Evolutionary conservation across 1,139 yeast genomes (phyloP).

Genomic region (Suhomyces coccinellae): DNA sequence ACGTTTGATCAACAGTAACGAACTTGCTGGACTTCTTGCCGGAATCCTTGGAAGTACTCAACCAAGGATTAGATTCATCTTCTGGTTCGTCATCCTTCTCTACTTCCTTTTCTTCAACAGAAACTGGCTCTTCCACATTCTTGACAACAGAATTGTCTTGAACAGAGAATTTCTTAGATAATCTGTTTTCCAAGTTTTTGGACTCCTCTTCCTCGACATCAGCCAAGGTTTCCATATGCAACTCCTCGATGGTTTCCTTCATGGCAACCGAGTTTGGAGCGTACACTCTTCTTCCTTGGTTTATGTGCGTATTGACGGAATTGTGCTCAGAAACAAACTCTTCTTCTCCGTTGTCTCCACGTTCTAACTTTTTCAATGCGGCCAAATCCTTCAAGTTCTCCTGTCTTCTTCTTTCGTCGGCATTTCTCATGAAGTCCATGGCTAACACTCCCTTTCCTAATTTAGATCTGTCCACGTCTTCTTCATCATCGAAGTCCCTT

Average conservation of each 20-base stretch:
- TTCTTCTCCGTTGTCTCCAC: constrained; percentile 40
- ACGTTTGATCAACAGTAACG: constrained; percentile 55
- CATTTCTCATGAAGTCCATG: constrained; percentile 94
- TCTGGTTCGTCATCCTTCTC: constrained; percentile 7
- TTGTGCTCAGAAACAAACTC: constrained; percentile 20
- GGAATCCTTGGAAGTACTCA: constrained; percentile 39
- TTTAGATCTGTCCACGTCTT: constrained; percentile 36
- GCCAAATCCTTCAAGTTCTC: constrained; percentile 56
- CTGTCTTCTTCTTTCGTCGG: constrained; percentile 63
- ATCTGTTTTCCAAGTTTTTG: constrained; percentile 43
- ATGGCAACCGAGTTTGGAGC: constrained; percentile 63
- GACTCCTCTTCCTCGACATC: constrained; percentile 60
- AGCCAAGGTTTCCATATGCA: constrained; percentile 41
- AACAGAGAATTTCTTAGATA: constrained; percentile 29
- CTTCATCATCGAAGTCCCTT: constrained; percentile 37
- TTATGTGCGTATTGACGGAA: constrained; percentile 52
- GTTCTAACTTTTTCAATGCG: constrained; percentile 46
- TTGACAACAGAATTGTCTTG: constrained; percentile 12
- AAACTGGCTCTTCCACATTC: constrained; percentile 1
- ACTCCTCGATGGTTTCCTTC: constrained; percentile 43
- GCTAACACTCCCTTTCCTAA: constrained; percentile 85
- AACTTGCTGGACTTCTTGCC: constrained; percentile 54
- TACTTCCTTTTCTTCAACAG: constrained; percentile 12
- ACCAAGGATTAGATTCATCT: constrained; percentile 71
- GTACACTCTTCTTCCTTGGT: constrained; percentile 81